Evolutionary conservation across 768 basidiomycete genomes (phyloP), one percentile per base, ranked within the genome.

Genomic region (Cystobasidium tubakii): DNA sequence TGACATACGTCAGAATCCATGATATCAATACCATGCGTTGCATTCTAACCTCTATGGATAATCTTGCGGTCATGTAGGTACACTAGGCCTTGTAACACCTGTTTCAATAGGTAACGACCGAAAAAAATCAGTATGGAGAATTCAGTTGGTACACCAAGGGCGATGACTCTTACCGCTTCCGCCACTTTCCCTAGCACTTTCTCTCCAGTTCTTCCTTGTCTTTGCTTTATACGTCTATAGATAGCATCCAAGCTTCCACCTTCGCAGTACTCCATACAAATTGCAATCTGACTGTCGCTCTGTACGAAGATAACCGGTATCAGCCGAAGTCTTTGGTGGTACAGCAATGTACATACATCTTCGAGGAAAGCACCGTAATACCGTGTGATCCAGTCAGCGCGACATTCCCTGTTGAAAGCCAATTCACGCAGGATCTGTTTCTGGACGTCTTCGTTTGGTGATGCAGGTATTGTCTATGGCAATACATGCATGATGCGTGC

Each of bases 391-490:
- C 95, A 95, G 77, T 86, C 82, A 78, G 95, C 91, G 62, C 87
- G 84, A 69, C 89, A 91, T 69, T 87, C 86, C 63, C 90, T 88
- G 78, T 91, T 91, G 82, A 97, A 95, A 69, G 87, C 87, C 70
- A 98, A 84, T 82, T 99, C 96, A 73, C 96, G 88, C 73, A 92
- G 84, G 73, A 98, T 87, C 83, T 98, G 95, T 82, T 89, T 83
- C 33, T 83, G 79, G 0, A 84, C 79, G 4, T 83, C 90, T 82
- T 93, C 94, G 57, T 92, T 95, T 78, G 91, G 90, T 71, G 88
- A 88, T 12, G 90, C 91, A 34, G 90, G 90, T 80, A 95, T 92
- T 10, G 91, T 90, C 84, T 81, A 53, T 19, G 73, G n/a, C 73
- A 25, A 29, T n/a, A 0, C 13, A 15, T 3, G 12, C 33, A n/a